Evolutionary conservation across 73 alveolate genomes (phyloP), one percentile per base, ranked within the genome.

Genomic region (Tetrahymena malaccensis): DNA sequence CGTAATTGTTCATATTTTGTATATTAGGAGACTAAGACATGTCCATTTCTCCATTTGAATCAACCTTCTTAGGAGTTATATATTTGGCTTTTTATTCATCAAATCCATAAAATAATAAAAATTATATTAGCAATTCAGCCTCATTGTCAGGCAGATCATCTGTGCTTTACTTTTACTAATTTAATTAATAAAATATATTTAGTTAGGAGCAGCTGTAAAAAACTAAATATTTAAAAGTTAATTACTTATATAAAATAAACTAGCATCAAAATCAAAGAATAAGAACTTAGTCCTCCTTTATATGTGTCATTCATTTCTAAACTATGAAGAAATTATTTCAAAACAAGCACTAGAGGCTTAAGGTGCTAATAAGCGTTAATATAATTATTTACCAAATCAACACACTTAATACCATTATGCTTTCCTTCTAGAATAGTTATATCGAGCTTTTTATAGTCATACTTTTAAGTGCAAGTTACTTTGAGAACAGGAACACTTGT

Each of bases 271-370:
- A 97, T 94, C 3, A 97, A 70, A 27, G 97, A 95, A 84, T 97
- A 97, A 34, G 96, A 94, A 44, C 97, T 94, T 83, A 97, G 95
- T 0, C 98, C 98, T 31, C 98, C 97, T 37, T 94, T 96, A 34
- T 97, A 97, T 5, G 98, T 97, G 40, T 95, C 97, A 40, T 95
- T 96, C 93, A 84, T 83, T 22, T 94, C 95, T 55, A 85, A 57
- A 25, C 50, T 43, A 35, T 94, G 85, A 10, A 97, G 97, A n/a
- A 97, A 95, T 11, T 97, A 27, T 89, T 97, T 97, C 25, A 97
- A 55, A 21, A 96, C 96, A 25, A 97, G 94, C 35, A 93, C 84
- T n/a, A 97, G 50, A 16, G 97, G 97, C 85, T 94, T 96, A 33
- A 97, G 84, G 17, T 44, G 85, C 44, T 43, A 43, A 44, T 97